Base-by-base conservation (phyloP, 2,329 filamentous ascomycete species). In the Aureobasidium subglaciale region DNA sequence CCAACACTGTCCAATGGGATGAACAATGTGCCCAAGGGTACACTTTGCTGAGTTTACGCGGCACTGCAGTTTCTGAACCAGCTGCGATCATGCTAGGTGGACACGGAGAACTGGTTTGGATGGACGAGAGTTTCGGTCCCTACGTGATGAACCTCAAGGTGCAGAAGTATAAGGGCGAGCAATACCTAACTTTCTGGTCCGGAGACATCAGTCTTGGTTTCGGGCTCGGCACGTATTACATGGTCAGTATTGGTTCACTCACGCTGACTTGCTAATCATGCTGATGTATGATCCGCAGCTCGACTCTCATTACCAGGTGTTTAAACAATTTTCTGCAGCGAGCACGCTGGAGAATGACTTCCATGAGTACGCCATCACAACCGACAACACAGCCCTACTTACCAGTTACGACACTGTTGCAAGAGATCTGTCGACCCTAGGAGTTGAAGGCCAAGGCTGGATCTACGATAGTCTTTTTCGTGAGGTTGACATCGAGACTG, bases 401-500 rank as follows among this genome's bases (percentile, higher is more conserved):
- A 73, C 73, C 2, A 70, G 72, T 9, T 78, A 77, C 61, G 68
- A 71, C 55, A 22, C 63, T 59, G 15, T 60, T 64, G 37, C 61
- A 56, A 15, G 62, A 2, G 43, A 70, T 48, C 68, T 65, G 1
- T 35, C 54, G 63, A 48, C 56, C 59, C 7, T 56, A 1, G 61
- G 62, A 27, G 60, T 50, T 55, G 45, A 59, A 24, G 56, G 60
- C 24, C 55, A 67, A 29, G 71, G 71, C 16, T 75, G 70, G 63
- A 64, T 76, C 6, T 70, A 71, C 59, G 74, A 77, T 41, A 69
- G 68, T 30, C 57, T 72, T 11, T 73, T 77, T 56, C 73, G 77
- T 60, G 72, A 75, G 48, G 65, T 74, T 56, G 65, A 73, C 55
- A 68, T 75, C 24, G 67, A 68, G 24, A 70, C 69, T 4, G 67